phyloP scores from a whole-genome alignment of 2,329 filamentous ascomycete species.

The Tolypocladium sp. region DNA sequence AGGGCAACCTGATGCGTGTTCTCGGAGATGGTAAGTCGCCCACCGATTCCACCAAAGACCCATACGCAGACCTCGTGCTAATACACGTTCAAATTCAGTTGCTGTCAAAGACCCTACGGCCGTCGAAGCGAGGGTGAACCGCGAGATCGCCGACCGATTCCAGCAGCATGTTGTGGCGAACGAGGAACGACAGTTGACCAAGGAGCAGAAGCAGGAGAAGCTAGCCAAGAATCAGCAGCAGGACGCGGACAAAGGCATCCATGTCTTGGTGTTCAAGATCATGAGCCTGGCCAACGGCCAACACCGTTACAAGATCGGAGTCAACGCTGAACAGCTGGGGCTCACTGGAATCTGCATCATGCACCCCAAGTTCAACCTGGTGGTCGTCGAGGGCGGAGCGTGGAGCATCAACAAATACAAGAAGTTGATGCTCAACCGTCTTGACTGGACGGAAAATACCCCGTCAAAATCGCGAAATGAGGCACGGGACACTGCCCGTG shows the following conservation, averaged over 20 bases:
- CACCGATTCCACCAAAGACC: background rate
- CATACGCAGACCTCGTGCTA: background rate
- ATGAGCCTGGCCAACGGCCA: conserved; percentile 83
- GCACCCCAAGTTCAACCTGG: conserved; percentile 78
- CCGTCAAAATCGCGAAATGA: conserved; percentile 54
- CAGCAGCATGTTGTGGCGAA: conserved; percentile 71
- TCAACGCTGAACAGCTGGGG: conserved; percentile 82
- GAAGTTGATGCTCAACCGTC: conserved; percentile 87
- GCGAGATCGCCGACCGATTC: conserved; percentile 81
- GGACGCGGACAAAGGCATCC: conserved; percentile 79
- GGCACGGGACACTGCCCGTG: conserved; percentile 52
- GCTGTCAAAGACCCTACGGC: conserved; percentile 93
- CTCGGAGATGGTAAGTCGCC: conserved; percentile 62
- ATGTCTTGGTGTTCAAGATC: conserved; percentile 82
- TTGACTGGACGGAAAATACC: conserved; percentile 89
- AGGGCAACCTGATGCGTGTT: conserved; percentile 95
- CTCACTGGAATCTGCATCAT: conserved; percentile 88
- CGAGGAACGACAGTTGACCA: conserved; percentile 76
- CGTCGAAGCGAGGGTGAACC: conserved; percentile 87
- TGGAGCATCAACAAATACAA: conserved; percentile 78
- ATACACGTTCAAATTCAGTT: conserved; percentile 15
- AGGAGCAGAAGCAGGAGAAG: conserved; percentile 82
- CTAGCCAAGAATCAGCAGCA: conserved; percentile 72
- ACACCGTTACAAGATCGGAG: conserved; percentile 85
- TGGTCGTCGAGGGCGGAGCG: conserved; percentile 85